Conservation (phyloP, 2,329 filamentous ascomycete genomes). For the Pseudogymnoascus sp. region DNA sequence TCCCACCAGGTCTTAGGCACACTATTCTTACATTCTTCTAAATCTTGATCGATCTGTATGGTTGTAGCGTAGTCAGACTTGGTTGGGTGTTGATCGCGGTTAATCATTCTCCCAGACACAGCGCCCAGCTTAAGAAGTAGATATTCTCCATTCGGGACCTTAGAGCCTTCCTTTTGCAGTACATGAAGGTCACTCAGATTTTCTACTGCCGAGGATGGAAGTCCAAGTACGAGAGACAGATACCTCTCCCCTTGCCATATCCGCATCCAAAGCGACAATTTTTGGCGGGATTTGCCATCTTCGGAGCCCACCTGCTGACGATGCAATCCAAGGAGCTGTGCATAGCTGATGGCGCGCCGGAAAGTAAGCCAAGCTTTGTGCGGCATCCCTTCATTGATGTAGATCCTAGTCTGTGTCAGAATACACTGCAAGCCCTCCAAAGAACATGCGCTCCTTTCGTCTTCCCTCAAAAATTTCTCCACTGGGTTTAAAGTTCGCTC, state of each 20-base stretch:
- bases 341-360: slow-evolving; percentile 43
- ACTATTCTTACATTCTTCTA: slow-evolving; percentile 26
- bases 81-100: slow-evolving; percentile 32
- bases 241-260: slow-evolving; percentile 40
- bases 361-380: slow-evolving; percentile 45
- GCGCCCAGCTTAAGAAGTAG: not conserved
- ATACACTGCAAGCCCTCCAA: slow-evolving; percentile 46
- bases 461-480: slow-evolving; percentile 37
- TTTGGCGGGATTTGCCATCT: slow-evolving; percentile 20
- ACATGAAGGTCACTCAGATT: not conserved
- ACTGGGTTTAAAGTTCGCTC: slow-evolving; percentile 39
- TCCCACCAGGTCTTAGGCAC: slow-evolving; percentile 29
- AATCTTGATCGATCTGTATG: slow-evolving; percentile 33
- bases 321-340: slow-evolving; percentile 43
- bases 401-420: slow-evolving; percentile 42
- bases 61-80: slow-evolving; percentile 32
- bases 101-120: slow-evolving; percentile 32
- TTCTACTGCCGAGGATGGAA: slow-evolving; percentile 33
- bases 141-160: not conserved
- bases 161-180: not conserved
- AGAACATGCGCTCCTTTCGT: slow-evolving; percentile 42
- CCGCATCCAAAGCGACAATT: slow-evolving; percentile 31
- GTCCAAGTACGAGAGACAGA: slow-evolving; percentile 44
- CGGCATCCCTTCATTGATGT: slow-evolving; percentile 47
- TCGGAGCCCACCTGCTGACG: slow-evolving; percentile 23